phyloP scores from a whole-genome alignment of 2,329 filamentous ascomycete genomes.

The Fusarium nurragi region DNA sequence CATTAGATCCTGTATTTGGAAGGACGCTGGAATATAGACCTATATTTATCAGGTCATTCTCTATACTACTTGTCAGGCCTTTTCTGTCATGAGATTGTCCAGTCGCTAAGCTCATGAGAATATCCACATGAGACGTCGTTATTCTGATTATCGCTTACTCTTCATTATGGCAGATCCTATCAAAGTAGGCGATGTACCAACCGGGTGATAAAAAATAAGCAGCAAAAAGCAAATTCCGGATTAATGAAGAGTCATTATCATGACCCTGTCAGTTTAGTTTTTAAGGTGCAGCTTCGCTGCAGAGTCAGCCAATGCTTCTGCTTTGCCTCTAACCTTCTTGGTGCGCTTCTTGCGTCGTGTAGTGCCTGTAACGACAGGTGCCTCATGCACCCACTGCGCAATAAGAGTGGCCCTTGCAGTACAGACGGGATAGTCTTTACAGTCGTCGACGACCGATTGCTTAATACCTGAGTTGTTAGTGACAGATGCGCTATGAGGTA shows the following conservation, averaged over 20 bases:
- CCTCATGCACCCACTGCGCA: slow-evolving; percentile 73
- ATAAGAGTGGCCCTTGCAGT: slow-evolving; percentile 76
- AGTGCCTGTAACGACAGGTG: slow-evolving; percentile 55
- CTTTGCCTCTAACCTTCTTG: slow-evolving; percentile 37
- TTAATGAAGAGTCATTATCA: not conserved
- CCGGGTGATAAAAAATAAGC: not conserved
- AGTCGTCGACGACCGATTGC: slow-evolving; percentile 71
- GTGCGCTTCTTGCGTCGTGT: slow-evolving; percentile 52
- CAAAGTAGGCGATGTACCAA: not conserved
- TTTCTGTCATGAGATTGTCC: not conserved
- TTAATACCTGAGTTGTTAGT: slow-evolving; percentile 49
- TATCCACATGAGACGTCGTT: not conserved
- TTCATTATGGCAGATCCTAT: not conserved
- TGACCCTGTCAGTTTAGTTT: not conserved
- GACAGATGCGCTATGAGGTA: not conserved
- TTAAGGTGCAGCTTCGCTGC: slow-evolving; percentile 20
- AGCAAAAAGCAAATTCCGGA: not conserved
- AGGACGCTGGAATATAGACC: slow-evolving; percentile 20
- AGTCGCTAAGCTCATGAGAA: not conserved
- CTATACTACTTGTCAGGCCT: slow-evolving; percentile 6
- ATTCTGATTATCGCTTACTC: not conserved
- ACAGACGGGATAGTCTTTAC: slow-evolving; percentile 73
- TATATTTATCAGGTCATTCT: slow-evolving; percentile 8
- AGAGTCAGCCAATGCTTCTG: slow-evolving; percentile 13
- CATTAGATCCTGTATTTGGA: slow-evolving; percentile 28